Evolutionary conservation across 1,139 yeast species (phyloP).

Genomic region (Kurtzmaniella quercitrusa): DNA sequence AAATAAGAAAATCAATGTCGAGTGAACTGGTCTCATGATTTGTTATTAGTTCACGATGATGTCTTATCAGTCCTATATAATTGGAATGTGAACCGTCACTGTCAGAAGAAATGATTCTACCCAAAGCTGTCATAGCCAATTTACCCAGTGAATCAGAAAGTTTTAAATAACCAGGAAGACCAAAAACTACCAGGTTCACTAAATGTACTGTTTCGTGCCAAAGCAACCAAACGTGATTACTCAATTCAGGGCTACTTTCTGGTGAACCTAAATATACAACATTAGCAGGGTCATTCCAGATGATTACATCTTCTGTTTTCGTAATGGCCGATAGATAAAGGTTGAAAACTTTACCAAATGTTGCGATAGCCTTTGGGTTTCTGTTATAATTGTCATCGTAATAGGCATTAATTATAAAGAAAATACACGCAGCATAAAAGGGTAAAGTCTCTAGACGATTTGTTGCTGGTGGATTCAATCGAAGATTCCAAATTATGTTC

Average conservation of each 20-base stretch:
- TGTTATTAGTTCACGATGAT: background rate
- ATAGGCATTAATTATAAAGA: slow-evolving; percentile 2
- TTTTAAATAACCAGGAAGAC: slow-evolving; percentile 21
- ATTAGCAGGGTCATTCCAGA: slow-evolving; percentile 37
- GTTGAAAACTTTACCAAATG: slow-evolving; percentile 3
- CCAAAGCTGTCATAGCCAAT: slow-evolving; percentile 17
- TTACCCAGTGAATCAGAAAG: slow-evolving; percentile 20
- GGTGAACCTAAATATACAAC: slow-evolving; percentile 17
- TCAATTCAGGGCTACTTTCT: slow-evolving; percentile 20
- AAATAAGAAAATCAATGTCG: slow-evolving; percentile 2
- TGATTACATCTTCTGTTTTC: slow-evolving; percentile 13
- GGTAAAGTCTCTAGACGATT: slow-evolving; percentile 3
- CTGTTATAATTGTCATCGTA: background rate
- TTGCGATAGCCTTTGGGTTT: background rate
- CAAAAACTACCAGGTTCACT: slow-evolving; percentile 28
- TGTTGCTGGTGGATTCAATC: background rate
- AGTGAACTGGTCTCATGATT: slow-evolving; percentile 1
- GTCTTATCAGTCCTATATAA: background rate
- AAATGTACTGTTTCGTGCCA: slow-evolving; percentile 36
- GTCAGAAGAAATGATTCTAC: slow-evolving; percentile 25
- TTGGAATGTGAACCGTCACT: slow-evolving; percentile 21
- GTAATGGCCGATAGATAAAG: background rate
- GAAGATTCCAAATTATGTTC: background rate
- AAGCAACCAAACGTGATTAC: slow-evolving; percentile 28
- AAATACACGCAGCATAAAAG: slow-evolving; percentile 4